These are phyloP conservation scores for Coemansia brasiliensis DNA, from an alignment of 192 early-diverging fungal species.

Conservation along the genomic window DNA sequence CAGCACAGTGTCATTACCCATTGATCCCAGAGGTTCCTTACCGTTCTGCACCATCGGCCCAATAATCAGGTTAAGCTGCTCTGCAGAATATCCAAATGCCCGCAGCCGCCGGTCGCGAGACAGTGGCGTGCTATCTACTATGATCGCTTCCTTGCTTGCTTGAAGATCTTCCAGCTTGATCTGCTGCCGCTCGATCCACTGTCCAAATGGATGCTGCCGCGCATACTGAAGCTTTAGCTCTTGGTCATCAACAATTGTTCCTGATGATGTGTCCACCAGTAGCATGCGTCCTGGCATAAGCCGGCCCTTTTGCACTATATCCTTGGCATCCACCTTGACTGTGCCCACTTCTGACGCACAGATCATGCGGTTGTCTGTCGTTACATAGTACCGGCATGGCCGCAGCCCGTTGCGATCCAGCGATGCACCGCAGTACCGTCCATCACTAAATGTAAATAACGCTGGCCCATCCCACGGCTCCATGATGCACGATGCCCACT, in stretches of 20 bases:
- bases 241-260: constrained; percentile 86
- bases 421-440: constrained; percentile 96
- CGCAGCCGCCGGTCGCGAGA: constrained; percentile 77
- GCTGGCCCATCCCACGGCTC: constrained; percentile 99
- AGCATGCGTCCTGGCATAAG: constrained; percentile 96
- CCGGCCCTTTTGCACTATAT: constrained; percentile 85
- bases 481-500: constrained; percentile 97
- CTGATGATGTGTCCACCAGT: constrained; percentile 90
- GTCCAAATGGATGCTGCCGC: constrained; percentile 67
- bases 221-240: constrained; percentile 82
- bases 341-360: constrained; percentile 97
- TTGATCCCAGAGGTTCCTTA: constrained; percentile 97
- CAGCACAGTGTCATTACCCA: constrained; percentile 96
- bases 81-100: constrained; percentile 89
- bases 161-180: constrained; percentile 67
- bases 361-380: constrained; percentile 90
- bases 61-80: constrained; percentile 88
- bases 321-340: constrained; percentile 76
- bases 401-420: constrained; percentile 97
- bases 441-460: constrained; percentile 96
- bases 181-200: constrained; percentile 87
- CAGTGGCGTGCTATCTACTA: constrained; percentile 65
- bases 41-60: constrained; percentile 87
- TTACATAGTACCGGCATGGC: constrained; percentile 97
- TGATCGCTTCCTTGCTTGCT: constrained; percentile 23